phyloP scores from a whole-genome alignment of 148 eudicot genomes.

The Fagopyrum tataricum region DNA sequence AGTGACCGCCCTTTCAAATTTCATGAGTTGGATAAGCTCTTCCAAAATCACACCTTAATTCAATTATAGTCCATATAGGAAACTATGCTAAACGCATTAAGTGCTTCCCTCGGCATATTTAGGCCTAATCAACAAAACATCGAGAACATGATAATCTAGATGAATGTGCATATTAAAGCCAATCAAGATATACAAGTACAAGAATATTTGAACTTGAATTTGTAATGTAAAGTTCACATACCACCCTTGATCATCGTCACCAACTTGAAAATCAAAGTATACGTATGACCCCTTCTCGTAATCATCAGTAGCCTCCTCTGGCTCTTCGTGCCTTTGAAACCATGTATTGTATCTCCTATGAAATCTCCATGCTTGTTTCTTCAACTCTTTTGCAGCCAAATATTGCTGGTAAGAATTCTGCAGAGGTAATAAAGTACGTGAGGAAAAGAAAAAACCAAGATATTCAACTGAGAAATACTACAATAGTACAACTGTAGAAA shows the following conservation, averaged over 20 bases:
- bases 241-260: conserved; percentile 93
- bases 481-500: background rate
- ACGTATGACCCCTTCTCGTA: conserved; percentile 94
- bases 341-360: conserved; percentile 88
- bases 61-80: conserved; percentile 3
- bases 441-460: conserved; percentile 13
- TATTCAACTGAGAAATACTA: background rate
- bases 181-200: background rate
- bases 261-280: conserved; percentile 82
- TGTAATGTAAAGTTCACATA: conserved; percentile 25
- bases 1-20: background rate
- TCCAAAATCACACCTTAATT: background rate
- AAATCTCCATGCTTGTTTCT: conserved; percentile 98
- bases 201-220: background rate
- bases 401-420: conserved; percentile 99
- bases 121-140: background rate
- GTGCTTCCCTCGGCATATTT: background rate
- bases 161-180: background rate
- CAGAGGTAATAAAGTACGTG: conserved; percentile 16
- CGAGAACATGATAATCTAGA: background rate
- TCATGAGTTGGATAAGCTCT: conserved; percentile 1
- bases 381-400: conserved; percentile 93
- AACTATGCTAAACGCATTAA: background rate
- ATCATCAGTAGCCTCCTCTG: conserved; percentile 93
- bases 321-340: conserved; percentile 99